These are phyloP conservation scores for Cercis canadensis DNA, from an alignment of 306 rosid species.

Conservation along the genomic window DNA sequence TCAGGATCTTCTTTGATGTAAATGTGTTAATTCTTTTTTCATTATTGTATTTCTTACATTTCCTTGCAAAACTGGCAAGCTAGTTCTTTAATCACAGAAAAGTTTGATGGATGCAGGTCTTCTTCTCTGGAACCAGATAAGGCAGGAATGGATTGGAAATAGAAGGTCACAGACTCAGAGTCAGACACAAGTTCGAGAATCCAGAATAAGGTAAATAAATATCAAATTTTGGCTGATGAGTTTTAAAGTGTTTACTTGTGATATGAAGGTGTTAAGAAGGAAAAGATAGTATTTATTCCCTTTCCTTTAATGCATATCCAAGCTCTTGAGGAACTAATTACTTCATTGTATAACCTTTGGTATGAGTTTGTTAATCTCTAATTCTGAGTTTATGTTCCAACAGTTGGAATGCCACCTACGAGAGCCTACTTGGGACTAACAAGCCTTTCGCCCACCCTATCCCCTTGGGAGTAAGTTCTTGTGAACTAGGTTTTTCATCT, in stretches of 20 bases:
- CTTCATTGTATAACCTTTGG: slow-evolving; percentile 13
- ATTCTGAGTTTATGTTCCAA: slow-evolving; percentile 27
- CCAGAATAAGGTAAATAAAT: slow-evolving; percentile 69
- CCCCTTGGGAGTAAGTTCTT: slow-evolving; percentile 77
- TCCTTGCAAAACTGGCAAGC: slow-evolving; percentile 22
- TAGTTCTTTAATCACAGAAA: slow-evolving; percentile 8
- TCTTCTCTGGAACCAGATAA: slow-evolving; percentile 75
- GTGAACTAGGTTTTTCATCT: neutral
- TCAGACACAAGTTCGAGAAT: slow-evolving; percentile 53
- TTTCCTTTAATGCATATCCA: slow-evolving; percentile 9
- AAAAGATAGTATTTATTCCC: no score
- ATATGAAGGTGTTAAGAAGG: slow-evolving; percentile 15
- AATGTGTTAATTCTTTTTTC: no score
- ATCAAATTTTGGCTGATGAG: slow-evolving; percentile 25
- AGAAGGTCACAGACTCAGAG: slow-evolving; percentile 43
- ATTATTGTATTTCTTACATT: neutral
- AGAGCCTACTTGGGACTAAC: slow-evolving; percentile 66
- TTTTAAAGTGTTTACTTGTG: neutral
- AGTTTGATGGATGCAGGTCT: slow-evolving; percentile 63
- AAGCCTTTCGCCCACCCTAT: slow-evolving; percentile 66
- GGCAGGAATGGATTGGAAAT: slow-evolving; percentile 79
- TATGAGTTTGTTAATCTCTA: slow-evolving; percentile 19
- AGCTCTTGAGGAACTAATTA: slow-evolving; percentile 8
- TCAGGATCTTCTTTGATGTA: no score
- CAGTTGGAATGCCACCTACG: slow-evolving; percentile 85